Base-by-base conservation (phyloP, 805 yeast species). In the Yamadazyma paraphyllophila region DNA sequence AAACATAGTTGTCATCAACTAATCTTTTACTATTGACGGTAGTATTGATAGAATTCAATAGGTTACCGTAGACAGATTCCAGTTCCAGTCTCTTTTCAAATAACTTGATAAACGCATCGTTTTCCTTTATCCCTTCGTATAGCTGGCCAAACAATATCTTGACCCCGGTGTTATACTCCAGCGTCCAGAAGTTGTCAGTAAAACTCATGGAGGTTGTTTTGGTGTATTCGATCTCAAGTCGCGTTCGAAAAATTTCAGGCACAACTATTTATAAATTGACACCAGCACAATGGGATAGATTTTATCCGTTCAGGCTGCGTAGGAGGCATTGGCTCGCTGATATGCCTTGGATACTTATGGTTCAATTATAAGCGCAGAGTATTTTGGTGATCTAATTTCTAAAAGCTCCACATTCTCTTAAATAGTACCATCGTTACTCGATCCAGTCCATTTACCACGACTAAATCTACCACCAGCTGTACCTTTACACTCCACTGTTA, bases 181-280 rank as follows among this genome's bases (percentile, higher is more conserved):
- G 71, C 7, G 89, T 74, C 95, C 95, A 86, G 65, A 86, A 86
- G 54, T 82, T 79, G 54, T 84, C 88, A 4, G 88, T 81, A 66
- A 86, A 85, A 15, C 88, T 78, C 76, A 71, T 71, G 15, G 24
- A 20, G 24, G 6, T 41, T 27, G 26, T 30, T 34, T 30, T 34
- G 36, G 24, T 20, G 24, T 20, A 20, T 20, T 20, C 24, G 24
- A 20, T 20, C 24, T 20, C 6, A 20, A 31, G 31, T 37, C 46
- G 46, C 46, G 46, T 43, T 29, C 29, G 14, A 13, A 15, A n/a
- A 16, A 31, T 33, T 35, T 35, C 35, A 37, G 33, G 39, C 13
- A 41, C 44, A 34, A 4, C 12, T 36, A 14, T 33, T 33, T 15
- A 7, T 33, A 29, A n/a, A 29, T 4, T 10, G 31, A 6, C 24